Conservation (phyloP, 352 stramenopile species). For the Thalassiosira mediterranea region DNA sequence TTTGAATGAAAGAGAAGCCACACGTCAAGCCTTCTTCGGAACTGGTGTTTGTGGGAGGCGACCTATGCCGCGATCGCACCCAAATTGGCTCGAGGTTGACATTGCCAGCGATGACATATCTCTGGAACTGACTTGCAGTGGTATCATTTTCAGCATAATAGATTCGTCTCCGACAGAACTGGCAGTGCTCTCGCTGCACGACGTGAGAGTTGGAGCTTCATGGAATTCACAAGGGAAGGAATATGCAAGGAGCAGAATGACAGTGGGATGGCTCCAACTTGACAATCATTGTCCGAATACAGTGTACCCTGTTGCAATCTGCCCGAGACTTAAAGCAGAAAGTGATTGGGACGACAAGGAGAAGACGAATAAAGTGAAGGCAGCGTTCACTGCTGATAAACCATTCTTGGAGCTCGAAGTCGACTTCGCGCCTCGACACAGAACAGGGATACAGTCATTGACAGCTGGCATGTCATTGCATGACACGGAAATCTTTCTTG, state of each 20-base stretch:
- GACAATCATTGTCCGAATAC: conserved; percentile 80
- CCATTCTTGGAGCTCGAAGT: conserved; percentile 67
- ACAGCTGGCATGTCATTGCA: conserved; percentile 44
- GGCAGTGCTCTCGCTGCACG: conserved; percentile 61
- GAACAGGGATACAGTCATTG: conserved; percentile 57
- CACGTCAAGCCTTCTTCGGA: conserved; percentile 53
- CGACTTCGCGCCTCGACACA: conserved; percentile 68
- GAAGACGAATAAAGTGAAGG: neutral
- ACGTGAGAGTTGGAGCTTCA: conserved; percentile 59
- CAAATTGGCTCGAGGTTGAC: neutral
- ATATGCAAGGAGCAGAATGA: conserved; percentile 57
- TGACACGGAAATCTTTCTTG: conserved; percentile 65
- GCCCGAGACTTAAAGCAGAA: conserved; percentile 36
- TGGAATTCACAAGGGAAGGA: conserved; percentile 66
- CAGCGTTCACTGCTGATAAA: conserved; percentile 26
- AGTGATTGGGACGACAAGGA: conserved; percentile 1
- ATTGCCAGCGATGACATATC: conserved; percentile 41
- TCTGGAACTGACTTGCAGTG: conserved; percentile 60
- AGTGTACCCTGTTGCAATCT: conserved; percentile 75
- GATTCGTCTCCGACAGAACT: conserved; percentile 78
- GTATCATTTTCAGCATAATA: conserved; percentile 75
- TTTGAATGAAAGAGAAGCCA: conserved; percentile 52
- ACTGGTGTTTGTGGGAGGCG: conserved; percentile 23
- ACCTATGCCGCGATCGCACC: neutral
- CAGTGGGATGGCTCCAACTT: conserved; percentile 74